These are phyloP conservation scores for Salix koriyanagi DNA, from an alignment of 345 rosid genomes.

Conservation along the genomic window DNA sequence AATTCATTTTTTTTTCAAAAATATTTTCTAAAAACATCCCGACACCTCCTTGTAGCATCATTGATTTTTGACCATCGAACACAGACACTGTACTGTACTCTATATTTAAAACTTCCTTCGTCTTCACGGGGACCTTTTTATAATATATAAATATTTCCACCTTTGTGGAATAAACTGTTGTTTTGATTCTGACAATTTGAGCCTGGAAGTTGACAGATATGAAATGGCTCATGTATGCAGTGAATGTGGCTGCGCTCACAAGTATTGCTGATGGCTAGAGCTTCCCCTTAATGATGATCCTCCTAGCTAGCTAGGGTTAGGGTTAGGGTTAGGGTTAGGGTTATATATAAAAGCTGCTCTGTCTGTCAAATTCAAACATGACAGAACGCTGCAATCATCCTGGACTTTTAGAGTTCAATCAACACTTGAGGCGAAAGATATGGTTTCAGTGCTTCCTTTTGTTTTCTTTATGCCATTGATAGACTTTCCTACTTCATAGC, in stretches of 20 bases:
- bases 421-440: conserved; percentile 49
- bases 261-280: conserved; percentile 13
- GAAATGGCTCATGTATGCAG: too few species aligned
- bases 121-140: conserved; percentile 13
- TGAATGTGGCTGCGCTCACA: background rate
- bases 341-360: conserved; percentile 16
- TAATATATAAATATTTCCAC: conserved; percentile 4
- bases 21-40: too few species aligned
- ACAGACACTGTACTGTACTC: background rate
- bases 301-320: conserved; percentile 3
- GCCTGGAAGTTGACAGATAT: too few species aligned
- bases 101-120: conserved; percentile 13
- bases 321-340: conserved; percentile 12
- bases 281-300: conserved; percentile 19
- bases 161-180: conserved; percentile 27
- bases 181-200: conserved; percentile 11
- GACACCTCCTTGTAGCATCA: background rate
- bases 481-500: conserved; percentile 10
- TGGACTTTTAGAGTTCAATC: conserved; percentile 29
- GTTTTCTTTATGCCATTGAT: conserved; percentile 33
- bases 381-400: conserved; percentile 29
- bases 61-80: conserved; percentile 23
- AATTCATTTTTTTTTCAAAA: too few species aligned
- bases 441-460: conserved; percentile 34
- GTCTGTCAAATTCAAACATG: conserved; percentile 13